phyloP scores from a whole-genome alignment of 345 rosid species.

The Corchorus capsularis region DNA sequence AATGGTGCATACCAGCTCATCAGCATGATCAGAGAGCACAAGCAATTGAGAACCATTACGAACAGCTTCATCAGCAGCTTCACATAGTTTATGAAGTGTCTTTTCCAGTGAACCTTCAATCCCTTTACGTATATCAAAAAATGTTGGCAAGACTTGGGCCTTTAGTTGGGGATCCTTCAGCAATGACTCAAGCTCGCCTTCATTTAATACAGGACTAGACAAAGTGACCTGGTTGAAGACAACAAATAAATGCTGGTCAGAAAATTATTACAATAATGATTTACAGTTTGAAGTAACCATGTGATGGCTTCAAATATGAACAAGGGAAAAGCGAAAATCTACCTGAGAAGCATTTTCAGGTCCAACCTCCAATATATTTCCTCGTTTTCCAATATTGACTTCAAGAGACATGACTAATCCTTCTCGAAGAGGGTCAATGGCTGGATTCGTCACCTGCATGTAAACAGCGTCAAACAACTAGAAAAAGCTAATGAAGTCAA shows the following conservation, averaged over 20 bases:
- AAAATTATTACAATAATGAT: constrained; percentile 9
- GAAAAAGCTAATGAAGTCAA: constrained; percentile 4
- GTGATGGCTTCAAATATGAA: constrained; percentile 11
- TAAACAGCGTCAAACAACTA: constrained; percentile 17
- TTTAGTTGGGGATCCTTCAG: constrained; percentile 67
- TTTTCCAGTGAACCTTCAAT: constrained; percentile 88
- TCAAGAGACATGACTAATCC: constrained; percentile 99
- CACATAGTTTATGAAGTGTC: constrained; percentile 73
- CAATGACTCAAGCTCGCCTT: constrained; percentile 84
- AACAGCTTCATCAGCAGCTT: constrained; percentile 98
- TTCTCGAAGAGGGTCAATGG: constrained; percentile 97
- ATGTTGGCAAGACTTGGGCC: constrained; percentile 65
- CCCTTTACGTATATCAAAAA: constrained; percentile 91
- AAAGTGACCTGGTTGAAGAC: constrained; percentile 61
- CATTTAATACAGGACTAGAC: constrained; percentile 85
- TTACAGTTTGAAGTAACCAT: constrained; percentile 15
- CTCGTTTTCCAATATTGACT: constrained; percentile 88
- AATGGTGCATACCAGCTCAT: constrained; percentile 56
- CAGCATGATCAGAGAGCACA: constrained; percentile 84
- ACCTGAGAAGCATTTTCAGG: constrained; percentile 98
- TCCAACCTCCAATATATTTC: constrained; percentile 89
- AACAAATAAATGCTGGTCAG: background rate
- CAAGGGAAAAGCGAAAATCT: constrained; percentile 14
- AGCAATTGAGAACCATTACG: constrained; percentile 93
- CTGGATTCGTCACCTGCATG: constrained; percentile 93